Conservation (phyloP, 177 flowering plant species). For the Vitis hybrid region DNA sequence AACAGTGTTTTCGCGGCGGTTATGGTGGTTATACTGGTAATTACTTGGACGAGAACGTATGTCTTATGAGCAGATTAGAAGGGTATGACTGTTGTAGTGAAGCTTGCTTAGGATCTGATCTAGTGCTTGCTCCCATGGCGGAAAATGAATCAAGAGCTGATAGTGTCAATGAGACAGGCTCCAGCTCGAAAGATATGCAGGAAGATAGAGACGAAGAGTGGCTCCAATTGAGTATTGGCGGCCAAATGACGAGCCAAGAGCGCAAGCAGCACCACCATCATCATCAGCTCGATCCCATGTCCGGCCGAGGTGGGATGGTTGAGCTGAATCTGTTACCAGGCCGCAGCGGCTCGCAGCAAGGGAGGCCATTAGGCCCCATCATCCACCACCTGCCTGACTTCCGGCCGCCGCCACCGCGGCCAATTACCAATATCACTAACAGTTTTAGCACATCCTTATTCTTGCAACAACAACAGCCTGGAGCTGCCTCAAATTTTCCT, state of each 20-base stretch:
- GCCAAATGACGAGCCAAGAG: conserved; percentile 1
- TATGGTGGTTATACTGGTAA: conserved; percentile 23
- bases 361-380: conserved; percentile 9
- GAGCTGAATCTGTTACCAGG: conserved; percentile 72
- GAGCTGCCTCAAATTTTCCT: conserved; percentile 6
- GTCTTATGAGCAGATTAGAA: conserved; percentile 26
- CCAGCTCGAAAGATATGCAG: conserved; percentile 42
- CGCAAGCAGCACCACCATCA: neutral
- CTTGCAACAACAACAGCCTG: conserved; percentile 30
- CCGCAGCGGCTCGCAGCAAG: conserved; percentile 9
- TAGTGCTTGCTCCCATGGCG: conserved; percentile 38
- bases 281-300: conserved; percentile 10
- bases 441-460: conserved; percentile 27
- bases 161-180: conserved; percentile 44
- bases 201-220: conserved; percentile 48
- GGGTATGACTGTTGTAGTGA: conserved; percentile 27
- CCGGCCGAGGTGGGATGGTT: conserved; percentile 23
- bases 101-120: conserved; percentile 38
- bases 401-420: conserved; percentile 7
- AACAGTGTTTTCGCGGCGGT: conserved; percentile 17
- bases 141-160: conserved; percentile 59
- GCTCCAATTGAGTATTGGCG: conserved; percentile 78
- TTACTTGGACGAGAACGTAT: conserved; percentile 7
- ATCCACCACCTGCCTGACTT: conserved; percentile 2
- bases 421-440: conserved; percentile 3